Base-by-base conservation (phyloP, 805 yeast genomes). In the Kazachstania viticola region DNA sequence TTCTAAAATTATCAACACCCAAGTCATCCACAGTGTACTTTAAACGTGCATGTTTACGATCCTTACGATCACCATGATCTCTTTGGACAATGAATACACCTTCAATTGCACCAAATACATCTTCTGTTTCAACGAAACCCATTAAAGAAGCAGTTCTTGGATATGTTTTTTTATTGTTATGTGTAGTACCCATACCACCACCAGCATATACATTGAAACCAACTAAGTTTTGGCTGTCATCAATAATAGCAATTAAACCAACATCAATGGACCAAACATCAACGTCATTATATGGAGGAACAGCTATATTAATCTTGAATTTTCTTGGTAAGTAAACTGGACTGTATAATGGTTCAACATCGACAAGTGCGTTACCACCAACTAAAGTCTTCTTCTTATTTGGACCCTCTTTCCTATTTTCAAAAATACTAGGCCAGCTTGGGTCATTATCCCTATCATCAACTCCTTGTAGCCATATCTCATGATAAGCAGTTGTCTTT, bases 181-280 rank as follows among this genome's bases (percentile, higher is more conserved):
- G 97, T 11, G 97, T 88, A 26, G 94, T 73, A 49, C 97, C 97
- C 97, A 88, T 88, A 69, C 97, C 97, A 64, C 97, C 97, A 59
- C 97, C 97, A 42, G 79, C 94, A 38, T 80, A 70, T 32, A 88
- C 73, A 50, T 88, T 88, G 68, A 73, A 88, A 35, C 97, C 97
- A 28, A 79, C 72, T 14, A 71, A 67, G 33, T 67, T 60, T 48
- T 75, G 69, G 29, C 60, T 57, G 45, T 71, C 73, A 41, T 73
- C 74, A 28, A 84, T 75, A 49, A 88, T 85, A 21, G 95, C 85
- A 55, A 88, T 73, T 44, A 88, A 67, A 44, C 97, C 97, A 45
- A 88, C 75, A 61, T 88, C 97, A 56, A 84, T 91, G 8, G 94
- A 94, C 64, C 82, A 88, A 7, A 84, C 95, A 62, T 88, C 97